Base-by-base conservation (phyloP, 2,329 filamentous ascomycete species). In the Penicillium sp. region DNA sequence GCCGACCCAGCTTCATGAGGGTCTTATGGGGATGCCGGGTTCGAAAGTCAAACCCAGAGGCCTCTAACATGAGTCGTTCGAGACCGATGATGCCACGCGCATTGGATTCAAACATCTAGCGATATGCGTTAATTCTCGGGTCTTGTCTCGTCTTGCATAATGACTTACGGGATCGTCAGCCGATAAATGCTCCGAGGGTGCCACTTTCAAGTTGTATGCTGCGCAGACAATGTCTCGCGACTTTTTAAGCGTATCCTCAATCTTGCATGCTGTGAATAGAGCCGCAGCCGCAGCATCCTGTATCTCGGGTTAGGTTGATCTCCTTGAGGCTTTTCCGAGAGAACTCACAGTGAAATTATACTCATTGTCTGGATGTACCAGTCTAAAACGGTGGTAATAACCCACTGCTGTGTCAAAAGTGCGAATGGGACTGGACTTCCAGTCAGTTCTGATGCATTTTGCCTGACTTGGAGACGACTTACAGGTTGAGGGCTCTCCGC, bases 211-310 rank as follows among this genome's bases (percentile, higher is more conserved):
- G 69, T 96, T 97, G 75, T 93, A 91, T 24, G 90, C 88, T 1
- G 92, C 92, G 56, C 91, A 95, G 16, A 97, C 80, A 59, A 99
- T 95, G 61, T 99, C 94, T 56, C 85, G 86, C 4, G 91, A 96
- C 78, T 97, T 97, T 77, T 99, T 99, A 63, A 97, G 84, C 0
- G 94, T 99, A 73, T 99, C 94, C 74, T 99, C 94, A 44, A 95
- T 92, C 78, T 99, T 99, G 80, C 93, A 97, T 2, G 92, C 92
- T 3, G 92, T 89, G 69, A 97, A 93, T 9, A 99, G 79, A 24
- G 91, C 89, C 1, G 94, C 91, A 7, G 94, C 85, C 0, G 93
- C 91, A 2, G 91, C 92, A 71, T 97, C 93, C 73, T 90, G 76
- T 61, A 34, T 31, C 39, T 9, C n/a, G 26, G 31, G 24, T 59